Percentiles rank a stretch among this genome's conserved stretches.
phyloP scores from a whole-genome alignment of 164 flowering plant genomes.

The Vitis amurensis region DNA sequence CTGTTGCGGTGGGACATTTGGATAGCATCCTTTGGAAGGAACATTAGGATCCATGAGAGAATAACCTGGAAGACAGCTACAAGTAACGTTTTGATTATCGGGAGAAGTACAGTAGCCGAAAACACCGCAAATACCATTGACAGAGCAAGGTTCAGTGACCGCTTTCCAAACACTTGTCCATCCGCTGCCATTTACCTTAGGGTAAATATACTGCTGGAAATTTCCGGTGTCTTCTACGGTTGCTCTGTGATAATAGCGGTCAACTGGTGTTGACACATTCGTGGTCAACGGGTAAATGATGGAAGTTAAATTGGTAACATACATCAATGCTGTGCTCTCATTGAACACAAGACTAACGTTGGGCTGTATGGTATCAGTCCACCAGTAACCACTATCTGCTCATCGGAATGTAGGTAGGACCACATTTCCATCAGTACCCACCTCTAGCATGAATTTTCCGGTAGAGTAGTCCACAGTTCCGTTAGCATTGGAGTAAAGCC shows the following conservation, averaged over 20 bases:
- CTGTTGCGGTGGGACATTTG: no score
- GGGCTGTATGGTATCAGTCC: neutral
- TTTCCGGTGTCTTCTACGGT: constrained; percentile 17
- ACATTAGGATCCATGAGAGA: no score
- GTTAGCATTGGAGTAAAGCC: constrained; percentile 17
- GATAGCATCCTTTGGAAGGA: no score
- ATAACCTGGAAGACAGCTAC: no score
- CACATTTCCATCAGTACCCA: constrained; percentile 16
- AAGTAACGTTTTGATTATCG: no score
- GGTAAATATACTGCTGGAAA: constrained; percentile 15
- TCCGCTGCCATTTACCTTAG: constrained; percentile 7
- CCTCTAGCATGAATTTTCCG: constrained; percentile 16
- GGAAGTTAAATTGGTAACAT: neutral
- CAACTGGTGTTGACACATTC: constrained; percentile 8
- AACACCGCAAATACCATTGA: constrained; percentile 17
- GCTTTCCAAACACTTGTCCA: constrained; percentile 17
- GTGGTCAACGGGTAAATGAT: neutral
- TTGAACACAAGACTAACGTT: constrained; percentile 15
- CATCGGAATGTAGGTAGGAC: constrained; percentile 14
- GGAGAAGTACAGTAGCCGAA: constrained; percentile 14
- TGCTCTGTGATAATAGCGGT: constrained; percentile 21
- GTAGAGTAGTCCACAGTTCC: constrained; percentile 23
- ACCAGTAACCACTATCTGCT: constrained; percentile 20
- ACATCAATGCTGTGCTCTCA: constrained; percentile 7
- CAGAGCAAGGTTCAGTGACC: constrained; percentile 17